Evolutionary conservation across 805 yeast genomes (phyloP), one percentile per base, ranked within the genome.

Genomic region (Wickerhamomyces chambardii): DNA sequence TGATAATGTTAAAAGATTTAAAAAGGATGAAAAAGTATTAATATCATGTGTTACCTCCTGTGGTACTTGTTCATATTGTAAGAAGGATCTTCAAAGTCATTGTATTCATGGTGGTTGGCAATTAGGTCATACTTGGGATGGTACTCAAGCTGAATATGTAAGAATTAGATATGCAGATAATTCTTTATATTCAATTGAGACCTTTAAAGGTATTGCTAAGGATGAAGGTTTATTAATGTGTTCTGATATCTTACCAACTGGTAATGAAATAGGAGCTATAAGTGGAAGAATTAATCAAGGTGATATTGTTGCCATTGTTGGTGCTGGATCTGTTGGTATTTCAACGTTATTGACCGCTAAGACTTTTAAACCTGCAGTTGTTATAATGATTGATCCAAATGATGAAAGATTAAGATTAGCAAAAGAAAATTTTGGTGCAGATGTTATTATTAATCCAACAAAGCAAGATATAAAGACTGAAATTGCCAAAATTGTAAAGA

Each of bases 41-140:
- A 76, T 73, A 39, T 78, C 84, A 1, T 81, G 85, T 51, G 69
- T 78, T 47, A 76, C 82, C 9, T 62, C 80, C 10, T 73, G 84
- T 53, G 73, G 73, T 35, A 50, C 63, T 15, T 78, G 82, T 51
- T 70, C 64, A 36, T 79, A 78, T 56, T 70, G 75, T 46, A 54
- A 56, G 40, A 70, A 61, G 46, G 60, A 71, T 44, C 60, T 77
- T 40, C 80, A 79, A 53, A 70, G 80, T 7, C 81, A 75, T 53
- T 75, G 81, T 68, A 49, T 51, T 15, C 66, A 68, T 32, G 76
- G 76, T 37, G 74, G 74, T 15, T 69, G 75, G 75, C 51, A 62
- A 24, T 48, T 69, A 29, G 75, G 75, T 28, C 76, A 75, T 42
- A 66, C 63, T 41, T 78, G 81, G 36, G 72, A 78, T 40, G 86